Evolutionary conservation across 129 eudicot species (phyloP).

Genomic region (Tanacetum coccineum): DNA sequence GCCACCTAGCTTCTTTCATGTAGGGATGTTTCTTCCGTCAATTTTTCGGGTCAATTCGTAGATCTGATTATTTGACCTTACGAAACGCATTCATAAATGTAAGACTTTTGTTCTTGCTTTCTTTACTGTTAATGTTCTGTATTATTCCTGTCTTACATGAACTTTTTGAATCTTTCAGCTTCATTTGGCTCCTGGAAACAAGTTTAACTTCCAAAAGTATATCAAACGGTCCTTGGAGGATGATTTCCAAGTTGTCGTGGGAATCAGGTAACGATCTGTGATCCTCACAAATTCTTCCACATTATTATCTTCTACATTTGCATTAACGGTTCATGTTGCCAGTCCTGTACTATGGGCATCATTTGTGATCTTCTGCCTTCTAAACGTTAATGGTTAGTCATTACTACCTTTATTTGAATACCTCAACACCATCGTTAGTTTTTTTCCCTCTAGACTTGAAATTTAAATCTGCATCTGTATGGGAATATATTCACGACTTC

Average conservation of each 20-base stretch:
- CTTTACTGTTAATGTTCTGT: too few relatives aligned
- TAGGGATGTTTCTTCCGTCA: slow-evolving; percentile 91
- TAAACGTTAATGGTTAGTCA: slow-evolving; percentile 63
- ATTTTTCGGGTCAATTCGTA: slow-evolving; percentile 65
- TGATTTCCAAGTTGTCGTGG: slow-evolving; percentile 80
- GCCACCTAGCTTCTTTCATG: slow-evolving; percentile 15
- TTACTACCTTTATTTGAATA: not conserved
- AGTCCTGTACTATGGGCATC: slow-evolving; percentile 96
- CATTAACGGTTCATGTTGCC: slow-evolving; percentile 17
- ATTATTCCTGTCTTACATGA: not conserved
- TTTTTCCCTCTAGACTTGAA: not conserved
- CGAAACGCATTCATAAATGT: slow-evolving; percentile 85
- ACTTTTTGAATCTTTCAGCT: slow-evolving; percentile 34
- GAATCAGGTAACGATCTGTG: slow-evolving; percentile 56
- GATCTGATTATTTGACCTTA: slow-evolving; percentile 78
- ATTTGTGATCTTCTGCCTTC: slow-evolving; percentile 83
- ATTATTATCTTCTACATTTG: not conserved
- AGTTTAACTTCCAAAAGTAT: slow-evolving; percentile 85
- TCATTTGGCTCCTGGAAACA: slow-evolving; percentile 78
- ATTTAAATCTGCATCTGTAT: not conserved
- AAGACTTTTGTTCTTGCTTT: slow-evolving; percentile 27
- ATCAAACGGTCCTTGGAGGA: slow-evolving; percentile 92
- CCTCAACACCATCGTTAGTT: not conserved
- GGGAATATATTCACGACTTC: too few relatives aligned
- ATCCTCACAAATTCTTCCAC: not conserved